phyloP scores from a whole-genome alignment of 352 stramenopile species.

The Phytopythium chamaehyphon region DNA sequence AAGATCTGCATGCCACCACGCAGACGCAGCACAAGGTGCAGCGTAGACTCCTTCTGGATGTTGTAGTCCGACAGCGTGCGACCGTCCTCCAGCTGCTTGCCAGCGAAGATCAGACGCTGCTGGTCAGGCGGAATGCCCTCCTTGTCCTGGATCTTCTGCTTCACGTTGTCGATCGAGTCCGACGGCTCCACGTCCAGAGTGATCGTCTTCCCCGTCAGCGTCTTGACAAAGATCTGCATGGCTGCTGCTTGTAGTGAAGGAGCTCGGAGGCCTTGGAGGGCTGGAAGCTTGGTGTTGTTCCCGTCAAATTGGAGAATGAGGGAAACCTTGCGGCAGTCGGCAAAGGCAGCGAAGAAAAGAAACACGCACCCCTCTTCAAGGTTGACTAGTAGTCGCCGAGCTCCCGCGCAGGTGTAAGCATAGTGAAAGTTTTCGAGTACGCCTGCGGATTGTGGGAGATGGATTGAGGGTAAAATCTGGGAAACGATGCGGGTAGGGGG shows the following conservation, averaged over 20 bases:
- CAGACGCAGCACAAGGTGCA: constrained; percentile 90
- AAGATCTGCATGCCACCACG: constrained; percentile 35
- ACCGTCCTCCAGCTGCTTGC: constrained; percentile 92
- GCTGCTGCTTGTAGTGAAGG: neutral
- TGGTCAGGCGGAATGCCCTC: constrained; percentile 92
- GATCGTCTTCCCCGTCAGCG: constrained; percentile 56
- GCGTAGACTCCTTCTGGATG: constrained; percentile 93
- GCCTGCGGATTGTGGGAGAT: neutral
- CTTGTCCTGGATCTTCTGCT: constrained; percentile 94
- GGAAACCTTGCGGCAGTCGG: neutral
- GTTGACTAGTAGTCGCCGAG: neutral
- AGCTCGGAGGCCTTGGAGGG: neutral
- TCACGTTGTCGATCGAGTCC: constrained; percentile 50
- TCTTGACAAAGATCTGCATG: constrained; percentile 85
- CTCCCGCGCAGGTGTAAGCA: too few relatives aligned
- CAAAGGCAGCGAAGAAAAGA: neutral
- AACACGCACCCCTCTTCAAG: constrained; percentile 5
- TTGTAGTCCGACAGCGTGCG: constrained; percentile 91
- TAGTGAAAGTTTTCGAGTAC: neutral
- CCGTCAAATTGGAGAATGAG: constrained; percentile 11
- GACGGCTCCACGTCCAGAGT: constrained; percentile 17
- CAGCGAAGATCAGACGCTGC: constrained; percentile 94
- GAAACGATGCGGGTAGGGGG: constrained; percentile 1
- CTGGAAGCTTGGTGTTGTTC: neutral
- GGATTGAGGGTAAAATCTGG: neutral